phyloP scores from a whole-genome alignment of 2,329 filamentous ascomycete genomes.

The Colletotrichum cereale region DNA sequence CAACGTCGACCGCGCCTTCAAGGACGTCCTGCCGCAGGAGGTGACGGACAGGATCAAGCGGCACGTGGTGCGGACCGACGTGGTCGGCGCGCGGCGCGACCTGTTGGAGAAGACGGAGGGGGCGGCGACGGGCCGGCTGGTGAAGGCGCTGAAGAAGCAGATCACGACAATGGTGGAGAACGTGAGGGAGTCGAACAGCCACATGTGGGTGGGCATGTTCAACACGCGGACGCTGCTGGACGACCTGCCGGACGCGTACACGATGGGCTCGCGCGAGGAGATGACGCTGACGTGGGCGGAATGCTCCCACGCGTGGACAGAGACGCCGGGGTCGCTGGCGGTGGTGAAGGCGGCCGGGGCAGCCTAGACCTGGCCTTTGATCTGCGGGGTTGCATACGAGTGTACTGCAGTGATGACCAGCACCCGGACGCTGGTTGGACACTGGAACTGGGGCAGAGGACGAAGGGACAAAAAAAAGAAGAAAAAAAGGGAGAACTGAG shows the following conservation, averaged over 20 bases:
- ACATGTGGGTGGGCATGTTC: neutral
- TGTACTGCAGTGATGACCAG: neutral
- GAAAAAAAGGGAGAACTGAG: neutral
- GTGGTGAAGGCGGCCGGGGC: neutral
- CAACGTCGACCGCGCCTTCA: conserved; percentile 6
- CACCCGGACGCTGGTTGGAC: neutral
- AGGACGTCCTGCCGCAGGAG: neutral
- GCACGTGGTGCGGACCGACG: neutral
- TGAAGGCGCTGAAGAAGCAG: conserved; percentile 1
- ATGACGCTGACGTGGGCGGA: neutral
- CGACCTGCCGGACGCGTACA: neutral
- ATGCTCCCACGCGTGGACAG: neutral
- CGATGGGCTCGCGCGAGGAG: neutral
- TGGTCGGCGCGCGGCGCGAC: neutral
- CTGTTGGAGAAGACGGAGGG: neutral
- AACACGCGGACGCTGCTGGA: neutral
- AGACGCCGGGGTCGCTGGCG: conserved; percentile 4
- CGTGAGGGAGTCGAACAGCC: neutral
- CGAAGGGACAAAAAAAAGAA: neutral
- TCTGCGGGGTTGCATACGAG: neutral
- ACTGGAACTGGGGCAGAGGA: neutral
- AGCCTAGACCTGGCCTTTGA: neutral
- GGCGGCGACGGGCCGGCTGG: neutral
- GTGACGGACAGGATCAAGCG: conserved; percentile 7
- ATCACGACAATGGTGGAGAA: neutral